These are phyloP conservation scores for Metarhizium brunneum DNA, from an alignment of 2,329 filamentous ascomycete genomes.

Conservation along the genomic window DNA sequence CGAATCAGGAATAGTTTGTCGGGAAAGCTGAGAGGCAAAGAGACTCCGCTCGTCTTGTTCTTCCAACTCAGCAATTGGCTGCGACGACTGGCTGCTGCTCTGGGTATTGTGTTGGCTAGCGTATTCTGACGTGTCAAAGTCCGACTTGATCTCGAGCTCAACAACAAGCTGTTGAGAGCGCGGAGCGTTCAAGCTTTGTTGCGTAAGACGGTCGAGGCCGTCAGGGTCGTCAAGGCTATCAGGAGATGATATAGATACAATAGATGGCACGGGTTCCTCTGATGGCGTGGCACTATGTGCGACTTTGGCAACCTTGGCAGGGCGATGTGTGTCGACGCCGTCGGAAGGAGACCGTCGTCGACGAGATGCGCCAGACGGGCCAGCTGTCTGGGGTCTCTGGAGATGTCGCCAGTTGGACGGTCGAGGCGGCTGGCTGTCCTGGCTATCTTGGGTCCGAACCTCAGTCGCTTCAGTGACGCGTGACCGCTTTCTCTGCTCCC, in stretches of 20 bases:
- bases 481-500: conserved; percentile 18
- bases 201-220: not conserved
- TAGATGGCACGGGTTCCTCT: conserved; percentile 20
- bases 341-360: conserved; percentile 3
- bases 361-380: not conserved
- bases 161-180: conserved; percentile 15
- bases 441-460: conserved; percentile 5
- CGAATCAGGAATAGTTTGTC: conserved; percentile 34
- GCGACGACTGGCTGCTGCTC: conserved; percentile 18
- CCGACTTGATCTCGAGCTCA: conserved; percentile 18
- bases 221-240: conserved; percentile 12
- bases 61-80: conserved; percentile 26
- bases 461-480: not conserved
- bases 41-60: conserved; percentile 22
- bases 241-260: conserved; percentile 17
- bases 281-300: conserved; percentile 15
- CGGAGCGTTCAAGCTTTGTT: not conserved
- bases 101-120: conserved; percentile 22
- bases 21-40: conserved; percentile 22
- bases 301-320: conserved; percentile 14
- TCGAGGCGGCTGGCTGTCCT: conserved; percentile 17
- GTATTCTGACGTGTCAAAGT: conserved; percentile 27
- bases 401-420: conserved; percentile 18
- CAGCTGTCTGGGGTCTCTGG: conserved; percentile 1
- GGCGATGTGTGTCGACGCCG: conserved; percentile 9